A percentile compares a stretch with the other conserved stretches of the same genome.
These are phyloP conservation scores for Zhuliangozyma parablackwelliae DNA, from an alignment of 1,139 yeast genomes.

Conservation along the genomic window DNA sequence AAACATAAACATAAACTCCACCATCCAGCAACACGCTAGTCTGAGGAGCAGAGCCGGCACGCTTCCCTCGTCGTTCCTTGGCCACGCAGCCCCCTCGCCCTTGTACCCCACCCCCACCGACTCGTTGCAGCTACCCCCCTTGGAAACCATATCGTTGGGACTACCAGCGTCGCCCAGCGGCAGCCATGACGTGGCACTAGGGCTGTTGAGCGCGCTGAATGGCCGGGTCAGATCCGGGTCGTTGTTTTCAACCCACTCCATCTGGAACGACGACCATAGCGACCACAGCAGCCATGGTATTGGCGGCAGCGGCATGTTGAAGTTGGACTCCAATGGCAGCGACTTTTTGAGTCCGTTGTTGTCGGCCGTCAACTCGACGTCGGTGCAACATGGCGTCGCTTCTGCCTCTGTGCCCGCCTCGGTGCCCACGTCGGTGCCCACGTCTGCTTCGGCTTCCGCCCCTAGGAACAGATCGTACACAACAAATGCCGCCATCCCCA, in stretches of 20 bases:
- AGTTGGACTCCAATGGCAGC: not conserved
- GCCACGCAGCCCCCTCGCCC: not conserved
- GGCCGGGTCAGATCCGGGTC: constrained; percentile 41
- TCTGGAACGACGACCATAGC: constrained; percentile 42
- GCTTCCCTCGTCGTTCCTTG: constrained; percentile 41
- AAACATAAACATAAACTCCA: constrained; percentile 6
- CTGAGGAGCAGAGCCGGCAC: constrained; percentile 57
- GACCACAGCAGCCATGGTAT: constrained; percentile 2
- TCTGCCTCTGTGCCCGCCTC: too few species aligned
- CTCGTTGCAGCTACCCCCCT: constrained; percentile 13
- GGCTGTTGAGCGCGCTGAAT: constrained; percentile 1
- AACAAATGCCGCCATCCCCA: constrained; percentile 36
- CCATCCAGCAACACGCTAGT: constrained; percentile 6
- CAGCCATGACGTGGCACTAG: constrained; percentile 12
- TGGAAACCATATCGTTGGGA: constrained; percentile 23
- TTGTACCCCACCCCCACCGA: constrained; percentile 10
- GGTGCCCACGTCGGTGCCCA: too few species aligned
- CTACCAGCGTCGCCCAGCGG: constrained; percentile 13
- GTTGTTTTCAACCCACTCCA: constrained; percentile 40
- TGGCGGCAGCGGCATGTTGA: not conserved
- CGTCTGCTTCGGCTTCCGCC: not conserved
- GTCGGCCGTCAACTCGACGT: not conserved
- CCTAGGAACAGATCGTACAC: constrained; percentile 47
- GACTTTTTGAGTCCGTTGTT: constrained; percentile 7
- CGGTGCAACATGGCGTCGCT: too few species aligned